Evolutionary conservation across 148 eudicot species (phyloP).

Genomic region (Camellia japonica): DNA sequence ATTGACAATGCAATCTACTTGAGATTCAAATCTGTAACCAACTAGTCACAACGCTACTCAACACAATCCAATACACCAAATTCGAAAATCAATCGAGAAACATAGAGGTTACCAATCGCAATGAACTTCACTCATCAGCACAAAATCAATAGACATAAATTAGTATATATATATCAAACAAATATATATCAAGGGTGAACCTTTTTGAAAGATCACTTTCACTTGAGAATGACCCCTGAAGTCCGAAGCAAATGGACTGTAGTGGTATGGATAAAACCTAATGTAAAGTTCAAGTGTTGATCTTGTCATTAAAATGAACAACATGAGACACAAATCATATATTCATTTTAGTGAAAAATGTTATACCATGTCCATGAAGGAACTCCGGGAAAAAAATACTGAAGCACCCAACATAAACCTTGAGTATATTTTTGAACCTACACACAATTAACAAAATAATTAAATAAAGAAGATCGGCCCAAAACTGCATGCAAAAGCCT

Average conservation of each 20-base stretch:
- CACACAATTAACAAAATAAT: no score
- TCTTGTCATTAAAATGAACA: neutral
- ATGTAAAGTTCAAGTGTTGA: neutral
- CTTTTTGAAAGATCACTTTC: constrained; percentile 37
- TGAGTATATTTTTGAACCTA: no score
- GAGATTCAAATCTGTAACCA: neutral
- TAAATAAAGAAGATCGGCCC: no score
- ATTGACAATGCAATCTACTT: neutral
- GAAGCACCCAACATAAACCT: no score
- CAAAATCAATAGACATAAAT: neutral
- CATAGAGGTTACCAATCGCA: neutral
- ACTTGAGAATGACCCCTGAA: constrained; percentile 40
- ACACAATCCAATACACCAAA: neutral
- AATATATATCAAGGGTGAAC: constrained; percentile 41
- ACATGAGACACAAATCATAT: neutral
- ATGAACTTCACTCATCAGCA: neutral
- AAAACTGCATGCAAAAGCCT: no score
- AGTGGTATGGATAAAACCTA: constrained; percentile 56
- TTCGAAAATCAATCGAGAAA: neutral
- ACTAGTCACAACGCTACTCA: neutral
- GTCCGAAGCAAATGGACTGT: constrained; percentile 61
- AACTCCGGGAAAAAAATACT: no score
- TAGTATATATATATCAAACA: no score
- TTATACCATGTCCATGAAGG: no score
- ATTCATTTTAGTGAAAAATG: no score